phyloP scores from a whole-genome alignment of 345 rosid species.

The Cardamine chenopodiifolia region DNA sequence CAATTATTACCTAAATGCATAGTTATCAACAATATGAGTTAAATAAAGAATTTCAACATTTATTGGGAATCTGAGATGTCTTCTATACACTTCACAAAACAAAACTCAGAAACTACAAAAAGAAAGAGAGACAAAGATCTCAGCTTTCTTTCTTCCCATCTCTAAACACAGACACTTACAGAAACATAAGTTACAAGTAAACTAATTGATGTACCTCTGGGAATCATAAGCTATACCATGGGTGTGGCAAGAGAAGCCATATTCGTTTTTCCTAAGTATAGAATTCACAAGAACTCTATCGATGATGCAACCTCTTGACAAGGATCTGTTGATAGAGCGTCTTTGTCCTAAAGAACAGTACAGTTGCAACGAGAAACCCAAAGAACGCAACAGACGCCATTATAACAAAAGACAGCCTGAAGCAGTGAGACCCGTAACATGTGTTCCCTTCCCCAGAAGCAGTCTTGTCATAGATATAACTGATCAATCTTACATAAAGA shows the following conservation, averaged over 20 bases:
- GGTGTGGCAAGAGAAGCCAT: not conserved
- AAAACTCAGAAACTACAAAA: conserved; percentile 28
- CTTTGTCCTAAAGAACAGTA: conserved; percentile 61
- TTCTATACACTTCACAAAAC: conserved; percentile 20
- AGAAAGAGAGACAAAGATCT: conserved; percentile 12
- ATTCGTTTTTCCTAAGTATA: not conserved
- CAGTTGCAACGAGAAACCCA: conserved; percentile 60
- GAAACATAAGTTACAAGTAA: conserved; percentile 21
- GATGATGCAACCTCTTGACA: conserved; percentile 48
- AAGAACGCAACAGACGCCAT: conserved; percentile 66
- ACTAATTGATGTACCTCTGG: conserved; percentile 8
- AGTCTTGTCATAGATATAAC: conserved; percentile 67
- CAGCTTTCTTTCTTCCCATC: conserved; percentile 24
- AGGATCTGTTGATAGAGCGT: conserved; percentile 58
- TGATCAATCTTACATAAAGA: conserved; percentile 80
- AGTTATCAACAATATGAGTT: conserved; percentile 3
- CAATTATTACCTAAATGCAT: conserved; percentile 20
- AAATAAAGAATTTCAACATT: conserved; percentile 13
- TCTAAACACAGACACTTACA: conserved; percentile 6
- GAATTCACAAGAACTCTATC: conserved; percentile 29
- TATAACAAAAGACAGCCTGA: conserved; percentile 73
- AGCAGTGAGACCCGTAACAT: conserved; percentile 73
- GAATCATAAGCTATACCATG: not conserved
- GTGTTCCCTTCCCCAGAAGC: conserved; percentile 52
- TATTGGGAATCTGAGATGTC: conserved; percentile 9